phyloP scores from a whole-genome alignment of 129 eudicot genomes.

The Centaurea solstitialis region DNA sequence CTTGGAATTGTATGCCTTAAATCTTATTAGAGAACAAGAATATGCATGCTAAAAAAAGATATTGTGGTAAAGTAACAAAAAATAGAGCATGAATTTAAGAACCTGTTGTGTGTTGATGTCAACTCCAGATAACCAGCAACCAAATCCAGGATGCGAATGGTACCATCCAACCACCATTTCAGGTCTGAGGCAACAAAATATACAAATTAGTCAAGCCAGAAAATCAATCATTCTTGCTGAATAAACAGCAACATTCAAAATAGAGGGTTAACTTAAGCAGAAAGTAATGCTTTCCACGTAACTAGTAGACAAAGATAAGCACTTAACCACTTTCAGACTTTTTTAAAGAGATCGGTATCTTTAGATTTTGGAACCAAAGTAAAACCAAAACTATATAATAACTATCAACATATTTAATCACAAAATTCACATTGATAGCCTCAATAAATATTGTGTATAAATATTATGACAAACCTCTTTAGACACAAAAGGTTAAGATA shows the following conservation, averaged over 20 bases:
- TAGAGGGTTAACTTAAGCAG: not conserved
- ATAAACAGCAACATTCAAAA: not conserved
- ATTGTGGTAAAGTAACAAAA: not conserved
- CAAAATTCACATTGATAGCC: not conserved
- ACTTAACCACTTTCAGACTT: not conserved
- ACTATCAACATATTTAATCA: not conserved
- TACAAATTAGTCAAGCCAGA: not conserved
- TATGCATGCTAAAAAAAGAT: not conserved
- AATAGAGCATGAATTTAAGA: not conserved
- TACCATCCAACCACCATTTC: constrained; percentile 99
- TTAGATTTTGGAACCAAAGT: not conserved
- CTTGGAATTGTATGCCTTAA: not conserved
- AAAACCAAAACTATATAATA: not conserved
- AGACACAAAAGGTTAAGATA: constrained; percentile 1
- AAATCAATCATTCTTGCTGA: not conserved
- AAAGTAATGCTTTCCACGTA: not conserved
- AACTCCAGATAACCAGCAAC: constrained; percentile 94
- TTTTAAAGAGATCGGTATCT: not conserved
- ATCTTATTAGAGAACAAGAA: not conserved
- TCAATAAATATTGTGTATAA: not conserved
- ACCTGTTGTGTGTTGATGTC: constrained; percentile 97
- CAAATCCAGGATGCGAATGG: constrained; percentile 95
- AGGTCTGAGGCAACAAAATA: constrained; percentile 53
- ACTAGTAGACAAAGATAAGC: not conserved
- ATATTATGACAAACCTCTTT: not conserved